A percentile compares a stretch with the other conserved stretches of the same genome.
These are phyloP conservation scores for Huiozyma sinensis DNA, from an alignment of 805 yeast species.

Conservation along the genomic window DNA sequence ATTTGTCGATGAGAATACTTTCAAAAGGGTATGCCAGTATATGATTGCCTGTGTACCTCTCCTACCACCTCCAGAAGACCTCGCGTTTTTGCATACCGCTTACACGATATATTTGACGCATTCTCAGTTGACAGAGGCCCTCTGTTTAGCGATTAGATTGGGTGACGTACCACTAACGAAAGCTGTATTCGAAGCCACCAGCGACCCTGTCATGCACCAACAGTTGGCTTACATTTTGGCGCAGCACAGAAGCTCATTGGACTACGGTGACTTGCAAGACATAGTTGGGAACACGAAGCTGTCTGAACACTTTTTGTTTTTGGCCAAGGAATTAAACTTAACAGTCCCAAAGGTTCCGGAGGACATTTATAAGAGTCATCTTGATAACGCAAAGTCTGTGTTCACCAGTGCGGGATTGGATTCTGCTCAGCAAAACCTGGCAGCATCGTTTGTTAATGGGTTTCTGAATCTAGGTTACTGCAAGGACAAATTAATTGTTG, in stretches of 20 bases:
- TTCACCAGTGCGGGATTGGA: slow-evolving; percentile 47
- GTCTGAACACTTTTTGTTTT: slow-evolving; percentile 67
- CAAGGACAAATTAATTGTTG: slow-evolving; percentile 66
- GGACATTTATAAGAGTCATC: slow-evolving; percentile 84
- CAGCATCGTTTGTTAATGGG: slow-evolving; percentile 88
- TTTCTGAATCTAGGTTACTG: slow-evolving; percentile 89
- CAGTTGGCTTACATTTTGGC: slow-evolving; percentile 87
- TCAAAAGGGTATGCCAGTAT: slow-evolving; percentile 81
- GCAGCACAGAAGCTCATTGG: slow-evolving; percentile 50
- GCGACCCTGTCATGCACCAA: slow-evolving; percentile 64
- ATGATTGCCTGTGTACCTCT: slow-evolving; percentile 95
- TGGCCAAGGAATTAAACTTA: slow-evolving; percentile 79
- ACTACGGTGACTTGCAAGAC: slow-evolving; percentile 51
- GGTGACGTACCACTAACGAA: slow-evolving; percentile 71
- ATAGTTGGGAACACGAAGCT: slow-evolving; percentile 71
- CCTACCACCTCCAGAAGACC: slow-evolving; percentile 89
- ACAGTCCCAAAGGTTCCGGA: slow-evolving; percentile 89
- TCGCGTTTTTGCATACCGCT: slow-evolving; percentile 77
- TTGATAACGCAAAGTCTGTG: slow-evolving; percentile 60
- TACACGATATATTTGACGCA: slow-evolving; percentile 72
- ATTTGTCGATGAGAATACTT: slow-evolving; percentile 77
- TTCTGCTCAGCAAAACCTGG: slow-evolving; percentile 90
- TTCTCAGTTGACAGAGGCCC: slow-evolving; percentile 77
- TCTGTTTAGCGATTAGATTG: slow-evolving; percentile 77
- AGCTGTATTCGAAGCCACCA: slow-evolving; percentile 72